Percentiles rank a stretch among this genome's conserved stretches.
Evolutionary conservation across 345 rosid genomes (phyloP).

Genomic region (Brassica incana): DNA sequence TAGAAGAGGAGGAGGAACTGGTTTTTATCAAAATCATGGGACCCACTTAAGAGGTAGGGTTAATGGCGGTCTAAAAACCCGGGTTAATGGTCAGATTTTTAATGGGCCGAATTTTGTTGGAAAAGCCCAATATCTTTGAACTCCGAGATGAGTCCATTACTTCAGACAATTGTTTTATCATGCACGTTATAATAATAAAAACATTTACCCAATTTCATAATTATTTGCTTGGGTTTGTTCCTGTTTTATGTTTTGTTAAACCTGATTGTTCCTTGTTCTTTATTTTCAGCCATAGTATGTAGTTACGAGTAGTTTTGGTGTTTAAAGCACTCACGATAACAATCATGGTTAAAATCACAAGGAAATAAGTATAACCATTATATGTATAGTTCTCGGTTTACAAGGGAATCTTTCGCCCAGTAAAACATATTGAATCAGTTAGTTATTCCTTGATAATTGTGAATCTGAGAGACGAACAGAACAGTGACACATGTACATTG

Average conservation of each 20-base stretch:
- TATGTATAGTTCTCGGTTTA: not conserved
- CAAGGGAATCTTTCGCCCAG: not conserved
- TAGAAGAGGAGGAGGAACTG: too few species aligned
- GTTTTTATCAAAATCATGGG: too few species aligned
- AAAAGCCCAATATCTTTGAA: not conserved
- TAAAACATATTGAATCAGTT: not conserved
- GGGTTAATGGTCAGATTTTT: not conserved
- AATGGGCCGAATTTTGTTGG: not conserved
- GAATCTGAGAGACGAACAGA: not conserved
- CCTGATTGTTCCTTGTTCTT: not conserved
- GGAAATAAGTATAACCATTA: not conserved
- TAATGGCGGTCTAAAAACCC: too few species aligned
- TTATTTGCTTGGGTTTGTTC: constrained; percentile 7
- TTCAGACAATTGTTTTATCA: not conserved
- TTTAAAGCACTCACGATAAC: not conserved
- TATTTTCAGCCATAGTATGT: not conserved
- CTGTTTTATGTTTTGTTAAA: not conserved
- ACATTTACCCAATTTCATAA: not conserved
- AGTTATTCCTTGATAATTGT: not conserved
- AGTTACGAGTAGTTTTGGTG: not conserved
- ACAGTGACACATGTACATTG: not conserved
- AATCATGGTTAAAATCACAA: not conserved
- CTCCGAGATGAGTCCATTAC: not conserved
- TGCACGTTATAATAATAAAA: not conserved
- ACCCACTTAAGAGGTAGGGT: too few species aligned